Percentiles rank a stretch among this genome's conserved stretches.
These are phyloP conservation scores for Hanseniaspora pseudoguilliermondii DNA, from an alignment of 805 yeast genomes.

Conservation along the genomic window DNA sequence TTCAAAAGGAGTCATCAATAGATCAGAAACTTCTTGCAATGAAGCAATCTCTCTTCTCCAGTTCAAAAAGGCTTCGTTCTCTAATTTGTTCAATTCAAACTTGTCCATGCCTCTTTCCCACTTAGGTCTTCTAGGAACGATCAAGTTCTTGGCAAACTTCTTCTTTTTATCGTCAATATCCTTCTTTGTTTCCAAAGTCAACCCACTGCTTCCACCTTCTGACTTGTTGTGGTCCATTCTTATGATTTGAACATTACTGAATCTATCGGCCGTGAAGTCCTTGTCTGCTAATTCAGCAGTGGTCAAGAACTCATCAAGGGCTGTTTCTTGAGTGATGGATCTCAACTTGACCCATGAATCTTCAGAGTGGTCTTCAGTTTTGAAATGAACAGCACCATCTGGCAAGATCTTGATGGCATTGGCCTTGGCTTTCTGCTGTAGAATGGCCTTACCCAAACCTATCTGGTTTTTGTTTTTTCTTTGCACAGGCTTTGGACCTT, in stretches of 20 bases:
- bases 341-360: conserved; percentile 81
- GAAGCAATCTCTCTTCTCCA: conserved; percentile 89
- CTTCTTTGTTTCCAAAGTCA: conserved; percentile 54
- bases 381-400: conserved; percentile 80
- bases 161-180: conserved; percentile 49
- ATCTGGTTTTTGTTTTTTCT: conserved; percentile 72
- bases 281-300: conserved; percentile 95
- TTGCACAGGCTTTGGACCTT: conserved; percentile 83
- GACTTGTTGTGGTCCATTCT: conserved; percentile 44
- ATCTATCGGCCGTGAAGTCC: conserved; percentile 86
- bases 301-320: conserved; percentile 84
- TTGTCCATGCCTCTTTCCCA: conserved; percentile 69
- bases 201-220: conserved; percentile 36
- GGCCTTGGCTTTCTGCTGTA: conserved; percentile 57
- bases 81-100: conserved; percentile 68
- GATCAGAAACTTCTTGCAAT: conserved; percentile 68
- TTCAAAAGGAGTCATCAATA: conserved; percentile 89
- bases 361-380: conserved; percentile 61
- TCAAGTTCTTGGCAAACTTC: conserved; percentile 56
- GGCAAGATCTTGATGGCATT: conserved; percentile 61
- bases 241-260: conserved; percentile 71
- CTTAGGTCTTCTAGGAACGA: conserved; percentile 83
- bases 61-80: conserved; percentile 76
- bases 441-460: conserved; percentile 76
- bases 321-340: conserved; percentile 88